Evolutionary conservation across 2,329 filamentous ascomycete genomes (phyloP), one percentile per base, ranked within the genome.

Genomic region (Venturia aucupariae): DNA sequence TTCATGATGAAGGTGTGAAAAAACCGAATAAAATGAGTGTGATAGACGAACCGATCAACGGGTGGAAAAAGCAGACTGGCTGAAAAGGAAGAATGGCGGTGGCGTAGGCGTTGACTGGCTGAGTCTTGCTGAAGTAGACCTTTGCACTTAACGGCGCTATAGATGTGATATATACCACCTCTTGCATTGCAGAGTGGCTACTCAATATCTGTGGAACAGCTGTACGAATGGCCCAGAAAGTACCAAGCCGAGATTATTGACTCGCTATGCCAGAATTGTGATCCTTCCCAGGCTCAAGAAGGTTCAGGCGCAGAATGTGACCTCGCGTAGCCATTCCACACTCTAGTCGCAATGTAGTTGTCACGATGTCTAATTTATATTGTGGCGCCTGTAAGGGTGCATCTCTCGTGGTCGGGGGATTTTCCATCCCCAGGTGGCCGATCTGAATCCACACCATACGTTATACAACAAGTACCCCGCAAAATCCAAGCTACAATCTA

Each of bases 291-390:
- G 17, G 5, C 51, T 57, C 51, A 57, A 19, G 35, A n/a, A 35
- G 51, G 30, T n/a, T 10, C n/a, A n/a, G 30, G 51, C 5, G 13
- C 15, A 35, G 30, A 57, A 35, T 35, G 51, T 35, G 51, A 57
- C 51, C 27, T 57, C 51, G 51, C 51, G 30, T 57, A 57, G 51
- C 4, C 17, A 27, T n/a, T 17, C 27, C 15, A 35, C 19, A 57
- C 51, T 57, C 17, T 57, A 57, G 4, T 32, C 51, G 51, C 51
- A 57, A 57, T 57, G 51, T 57, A 57, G 7, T 35, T 57, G 51
- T 57, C 51, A 57, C 51, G 15, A 35, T 38, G 30, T 4, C n/a
- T 30, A 57, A 35, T 35, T 13, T 57, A 17, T 35, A 57, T 57
- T 10, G 51, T 57, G 51, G 27, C 30, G 30, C 51, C 51, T 57